Conservation (phyloP, 768 basidiomycete genomes). For the Pulveroboletus sp. region DNA sequence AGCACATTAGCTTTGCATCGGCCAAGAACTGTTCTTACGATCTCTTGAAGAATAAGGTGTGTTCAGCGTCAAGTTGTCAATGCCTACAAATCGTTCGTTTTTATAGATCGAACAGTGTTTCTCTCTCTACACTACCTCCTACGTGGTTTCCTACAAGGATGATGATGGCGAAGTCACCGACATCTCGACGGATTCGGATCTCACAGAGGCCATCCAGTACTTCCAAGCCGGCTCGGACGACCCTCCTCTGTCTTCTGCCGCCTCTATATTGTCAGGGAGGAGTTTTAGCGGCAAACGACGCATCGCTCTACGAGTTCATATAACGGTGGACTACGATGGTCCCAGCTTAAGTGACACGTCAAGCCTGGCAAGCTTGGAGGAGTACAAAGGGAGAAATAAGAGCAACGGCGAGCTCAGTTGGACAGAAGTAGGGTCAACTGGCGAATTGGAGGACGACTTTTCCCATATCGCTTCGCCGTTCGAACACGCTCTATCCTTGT, state of each 20-base stretch:
- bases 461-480: constrained; percentile 40
- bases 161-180: constrained; percentile 78
- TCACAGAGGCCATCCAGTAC: constrained; percentile 84
- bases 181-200: constrained; percentile 66
- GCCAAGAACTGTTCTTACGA: constrained; percentile 78
- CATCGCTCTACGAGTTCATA: constrained; percentile 72
- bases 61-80: constrained; percentile 14
- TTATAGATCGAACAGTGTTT: constrained; percentile 81
- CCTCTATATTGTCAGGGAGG: constrained; percentile 63
- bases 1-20: constrained; percentile 75
- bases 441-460: constrained; percentile 54
- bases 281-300: constrained; percentile 66
- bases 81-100: not conserved
- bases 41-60: constrained; percentile 66
- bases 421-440: constrained; percentile 43
- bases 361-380: constrained; percentile 75
- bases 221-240: constrained; percentile 77
- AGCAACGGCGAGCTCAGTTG: constrained; percentile 42
- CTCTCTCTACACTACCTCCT: constrained; percentile 63
- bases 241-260: constrained; percentile 61
- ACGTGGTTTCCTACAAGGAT: constrained; percentile 77
- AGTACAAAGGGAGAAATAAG: constrained; percentile 55
- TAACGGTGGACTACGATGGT: constrained; percentile 86
- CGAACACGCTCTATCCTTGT: constrained; percentile 35
- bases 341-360: constrained; percentile 87